A percentile compares a stretch with the other conserved stretches of the same genome.
phyloP scores from a whole-genome alignment of 2,329 filamentous ascomycete genomes.

The Hymenotorrendiella dingleyae region DNA sequence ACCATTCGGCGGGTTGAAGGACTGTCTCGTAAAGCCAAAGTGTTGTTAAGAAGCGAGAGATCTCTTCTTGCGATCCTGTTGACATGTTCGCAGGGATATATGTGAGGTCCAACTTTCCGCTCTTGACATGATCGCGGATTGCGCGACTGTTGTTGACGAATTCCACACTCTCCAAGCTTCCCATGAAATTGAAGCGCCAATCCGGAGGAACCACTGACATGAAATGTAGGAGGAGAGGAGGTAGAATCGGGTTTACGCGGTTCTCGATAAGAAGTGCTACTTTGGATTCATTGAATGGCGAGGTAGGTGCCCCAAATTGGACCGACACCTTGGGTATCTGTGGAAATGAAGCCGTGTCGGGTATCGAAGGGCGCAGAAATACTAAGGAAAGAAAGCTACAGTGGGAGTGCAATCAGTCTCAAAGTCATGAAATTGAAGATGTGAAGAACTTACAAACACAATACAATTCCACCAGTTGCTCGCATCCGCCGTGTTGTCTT shows the following conservation, averaged over 20 bases:
- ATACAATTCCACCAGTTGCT: conserved; percentile 18
- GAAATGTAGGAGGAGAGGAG: conserved; percentile 50
- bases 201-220: conserved; percentile 50
- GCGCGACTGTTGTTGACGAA: conserved; percentile 40
- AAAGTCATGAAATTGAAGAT: background rate
- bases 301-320: conserved; percentile 1
- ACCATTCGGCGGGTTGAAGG: conserved; percentile 45
- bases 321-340: conserved; percentile 22
- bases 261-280: conserved; percentile 51
- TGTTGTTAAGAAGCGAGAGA: conserved; percentile 46
- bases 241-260: conserved; percentile 43
- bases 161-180: conserved; percentile 40
- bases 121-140: conserved; percentile 33
- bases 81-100: conserved; percentile 48
- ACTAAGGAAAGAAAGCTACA: conserved; percentile 20
- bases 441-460: conserved; percentile 22
- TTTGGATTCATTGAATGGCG: conserved; percentile 25
- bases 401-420: background rate
- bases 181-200: conserved; percentile 53
- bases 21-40: conserved; percentile 46
- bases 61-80: conserved; percentile 43
- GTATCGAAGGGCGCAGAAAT: conserved; percentile 21
- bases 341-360: conserved; percentile 14
- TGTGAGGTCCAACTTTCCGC: conserved; percentile 43
- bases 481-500: conserved; percentile 28